Base-by-base conservation (phyloP, 2,329 filamentous ascomycete species). In the Trichoderma lentiforme region DNA sequence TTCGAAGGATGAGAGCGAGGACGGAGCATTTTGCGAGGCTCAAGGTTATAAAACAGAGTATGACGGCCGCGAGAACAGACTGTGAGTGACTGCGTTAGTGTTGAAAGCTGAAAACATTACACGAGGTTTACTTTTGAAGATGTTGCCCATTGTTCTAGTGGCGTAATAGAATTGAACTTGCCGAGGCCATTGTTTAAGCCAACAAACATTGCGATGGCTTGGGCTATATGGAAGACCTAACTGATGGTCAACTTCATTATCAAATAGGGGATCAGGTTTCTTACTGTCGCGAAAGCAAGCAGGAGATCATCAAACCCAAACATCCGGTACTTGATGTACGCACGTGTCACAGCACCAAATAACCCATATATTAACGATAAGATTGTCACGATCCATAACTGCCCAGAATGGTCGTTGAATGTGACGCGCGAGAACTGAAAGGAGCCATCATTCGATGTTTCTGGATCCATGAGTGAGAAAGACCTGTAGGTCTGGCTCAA, bases 351-450 rank as follows among this genome's bases (percentile, higher is more conserved):
- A 30, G 47, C 28, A 3, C 39, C 18, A n/a, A 66, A 3, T 5
- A 21, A 2, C 1, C 43, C 53, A 7, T 66, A 66, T 24, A 66
- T 56, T 14, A 66, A 43, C 6, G 63, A 53, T 14, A 66, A 12
- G 11, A 66, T 66, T 6, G 63, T 66, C 15, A 66, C 28, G 24
- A 66, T 56, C 63, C 63, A 66, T 24, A 66, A 21, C 63, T 66
- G 47, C 11, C 62, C 62, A 0, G 62, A 39, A 32, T 65, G 62
- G 12, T 65, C 62, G 43, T 66, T 66, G 30, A 21, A 36, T 0
- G 63, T 18, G 8, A 53, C 14, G 21, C 14, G 43, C 14, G 63
- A 66, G 30, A 66, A 66, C 6, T 26, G 24, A 24, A 26, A 18
- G 4, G 39, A 15, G 1, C 28, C n/a, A 47, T 47, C 24, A 5